Percentiles rank a stretch among this genome's conserved stretches.
Evolutionary conservation across 2,329 filamentous ascomycete genomes (phyloP).

Genomic region (Hirsutella thompsonii): DNA sequence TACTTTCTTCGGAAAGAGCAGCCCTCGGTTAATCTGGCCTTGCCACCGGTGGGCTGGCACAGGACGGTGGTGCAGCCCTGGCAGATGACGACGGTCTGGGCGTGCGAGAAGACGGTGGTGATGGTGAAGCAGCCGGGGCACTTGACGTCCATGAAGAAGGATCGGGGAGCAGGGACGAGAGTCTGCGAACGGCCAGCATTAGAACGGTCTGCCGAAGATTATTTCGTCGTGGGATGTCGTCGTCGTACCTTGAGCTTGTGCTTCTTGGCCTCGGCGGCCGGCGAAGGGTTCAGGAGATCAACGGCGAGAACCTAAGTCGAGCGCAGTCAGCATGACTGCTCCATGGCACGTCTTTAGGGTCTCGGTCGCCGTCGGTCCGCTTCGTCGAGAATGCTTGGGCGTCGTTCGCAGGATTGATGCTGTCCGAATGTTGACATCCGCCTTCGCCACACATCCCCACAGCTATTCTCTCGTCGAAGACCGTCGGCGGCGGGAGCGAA

Average conservation of each 20-base stretch:
- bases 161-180: conserved; percentile 90
- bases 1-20: conserved; percentile 99
- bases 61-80: conserved; percentile 98
- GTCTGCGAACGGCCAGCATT: conserved; percentile 38
- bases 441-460: conserved; percentile 4
- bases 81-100: conserved; percentile 99
- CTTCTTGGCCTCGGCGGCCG: conserved; percentile 97
- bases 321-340: conserved; percentile 30
- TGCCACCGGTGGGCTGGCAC: conserved; percentile 98
- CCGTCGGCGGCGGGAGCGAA: conserved; percentile 5
- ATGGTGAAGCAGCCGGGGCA: conserved; percentile 99
- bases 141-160: conserved; percentile 99
- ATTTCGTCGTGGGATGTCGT: conserved; percentile 6
- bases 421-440: background rate
- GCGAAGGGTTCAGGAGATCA: conserved; percentile 98
- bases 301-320: conserved; percentile 87
- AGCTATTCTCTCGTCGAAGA: conserved; percentile 7
- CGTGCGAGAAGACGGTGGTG: conserved; percentile 99
- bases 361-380: background rate
- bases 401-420: background rate
- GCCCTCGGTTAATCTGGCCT: conserved; percentile 97
- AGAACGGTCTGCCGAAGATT: conserved; percentile 3
- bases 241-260: conserved; percentile 97
- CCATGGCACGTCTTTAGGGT: background rate
- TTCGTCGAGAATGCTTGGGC: background rate